Percentiles rank a stretch among this genome's conserved stretches.
Conservation (phyloP, 345 rosid species). For the Hibiscus syriacus region DNA sequence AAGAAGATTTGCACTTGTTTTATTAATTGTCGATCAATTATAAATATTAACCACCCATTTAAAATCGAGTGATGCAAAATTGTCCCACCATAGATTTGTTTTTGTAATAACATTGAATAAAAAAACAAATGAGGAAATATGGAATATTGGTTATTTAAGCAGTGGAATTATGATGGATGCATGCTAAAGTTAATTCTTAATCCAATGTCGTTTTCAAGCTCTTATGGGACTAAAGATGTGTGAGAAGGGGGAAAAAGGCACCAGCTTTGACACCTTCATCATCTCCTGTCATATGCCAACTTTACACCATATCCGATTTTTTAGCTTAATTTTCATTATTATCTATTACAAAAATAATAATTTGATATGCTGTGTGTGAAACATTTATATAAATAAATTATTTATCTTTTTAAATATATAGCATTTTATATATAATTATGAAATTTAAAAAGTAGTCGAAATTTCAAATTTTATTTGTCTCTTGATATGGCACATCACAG, state of each 20-base stretch:
- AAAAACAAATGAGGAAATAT: background rate
- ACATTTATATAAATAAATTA: no score
- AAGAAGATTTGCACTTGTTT: no score
- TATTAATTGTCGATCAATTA: no score
- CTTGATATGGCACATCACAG: no score
- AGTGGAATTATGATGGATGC: background rate
- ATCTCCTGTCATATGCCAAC: background rate
- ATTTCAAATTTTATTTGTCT: background rate
- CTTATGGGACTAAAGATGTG: background rate
- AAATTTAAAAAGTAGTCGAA: no score
- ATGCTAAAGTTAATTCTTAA: background rate
- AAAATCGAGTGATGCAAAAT: no score
- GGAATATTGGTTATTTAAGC: background rate
- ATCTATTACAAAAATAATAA: background rate
- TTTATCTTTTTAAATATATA: background rate
- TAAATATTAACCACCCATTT: no score
- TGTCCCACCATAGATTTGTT: no score
- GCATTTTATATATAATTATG: no score
- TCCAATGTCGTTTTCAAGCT: conserved; percentile 5
- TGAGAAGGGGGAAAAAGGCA: background rate
- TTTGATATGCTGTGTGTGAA: no score
- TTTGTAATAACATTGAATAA: no score
- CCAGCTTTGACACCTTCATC: conserved; percentile 2
- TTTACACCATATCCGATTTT: background rate
- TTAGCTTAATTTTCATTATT: background rate